Percentiles rank a stretch among this genome's conserved stretches.
Evolutionary conservation across 2,329 filamentous ascomycete genomes (phyloP).

Genomic region (Colletotrichum somersetense): DNA sequence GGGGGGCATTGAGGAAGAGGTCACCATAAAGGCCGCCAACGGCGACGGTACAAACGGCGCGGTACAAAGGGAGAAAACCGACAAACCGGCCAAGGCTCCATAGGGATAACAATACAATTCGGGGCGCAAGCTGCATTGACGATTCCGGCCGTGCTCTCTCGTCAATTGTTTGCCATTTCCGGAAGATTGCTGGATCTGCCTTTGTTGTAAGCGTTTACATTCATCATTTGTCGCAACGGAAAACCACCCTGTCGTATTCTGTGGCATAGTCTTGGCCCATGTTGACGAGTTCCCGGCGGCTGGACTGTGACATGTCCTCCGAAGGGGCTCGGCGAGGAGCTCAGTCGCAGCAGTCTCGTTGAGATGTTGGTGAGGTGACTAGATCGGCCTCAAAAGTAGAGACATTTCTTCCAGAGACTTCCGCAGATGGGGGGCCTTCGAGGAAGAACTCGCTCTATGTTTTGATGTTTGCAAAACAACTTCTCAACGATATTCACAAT

Average conservation of each 20-base stretch:
- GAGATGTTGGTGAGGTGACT: background rate
- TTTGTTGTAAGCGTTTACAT: constrained; percentile 29
- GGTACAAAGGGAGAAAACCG: constrained; percentile 17
- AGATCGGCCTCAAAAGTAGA: background rate
- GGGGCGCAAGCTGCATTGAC: constrained; percentile 20
- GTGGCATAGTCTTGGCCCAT: background rate
- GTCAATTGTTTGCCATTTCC: constrained; percentile 17
- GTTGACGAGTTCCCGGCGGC: background rate
- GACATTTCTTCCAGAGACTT: background rate
- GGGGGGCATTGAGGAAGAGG: background rate
- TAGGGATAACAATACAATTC: constrained; percentile 24
- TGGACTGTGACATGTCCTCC: background rate
- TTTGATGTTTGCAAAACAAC: background rate
- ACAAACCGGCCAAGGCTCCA: constrained; percentile 16
- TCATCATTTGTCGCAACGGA: constrained; percentile 14
- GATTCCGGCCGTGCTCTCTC: constrained; percentile 10
- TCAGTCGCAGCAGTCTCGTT: too few species aligned
- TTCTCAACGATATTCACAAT: background rate
- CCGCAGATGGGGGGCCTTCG: too few species aligned
- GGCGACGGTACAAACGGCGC: background rate
- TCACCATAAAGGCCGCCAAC: constrained; percentile 24
- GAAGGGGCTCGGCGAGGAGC: background rate
- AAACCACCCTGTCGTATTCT: background rate
- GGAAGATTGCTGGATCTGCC: background rate
- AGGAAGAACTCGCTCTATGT: background rate